These are phyloP conservation scores for Trametes cubensis DNA, from an alignment of 768 basidiomycete species.

Conservation along the genomic window DNA sequence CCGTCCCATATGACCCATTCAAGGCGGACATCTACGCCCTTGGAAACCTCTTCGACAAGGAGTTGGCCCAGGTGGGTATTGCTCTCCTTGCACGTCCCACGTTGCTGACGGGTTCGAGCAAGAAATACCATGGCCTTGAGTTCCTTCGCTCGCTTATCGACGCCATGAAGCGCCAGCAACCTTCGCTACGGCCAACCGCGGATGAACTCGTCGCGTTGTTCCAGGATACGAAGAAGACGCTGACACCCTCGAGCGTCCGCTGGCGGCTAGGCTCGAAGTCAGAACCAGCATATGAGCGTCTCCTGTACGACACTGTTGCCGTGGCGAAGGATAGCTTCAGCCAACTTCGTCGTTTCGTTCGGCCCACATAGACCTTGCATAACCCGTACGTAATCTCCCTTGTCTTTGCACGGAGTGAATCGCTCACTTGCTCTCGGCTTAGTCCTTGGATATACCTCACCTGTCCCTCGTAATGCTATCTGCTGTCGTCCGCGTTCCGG, in stretches of 20 bases:
- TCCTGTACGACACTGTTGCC: slow-evolving; percentile 24
- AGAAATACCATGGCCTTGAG: slow-evolving; percentile 18
- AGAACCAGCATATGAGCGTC: slow-evolving; percentile 15
- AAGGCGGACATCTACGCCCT: slow-evolving; percentile 33
- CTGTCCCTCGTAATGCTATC: too few species aligned
- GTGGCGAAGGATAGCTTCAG: slow-evolving; percentile 16
- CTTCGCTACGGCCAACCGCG: slow-evolving; percentile 10
- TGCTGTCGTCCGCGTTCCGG: too few species aligned
- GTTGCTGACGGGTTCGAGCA: background rate
- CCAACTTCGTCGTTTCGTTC: background rate
- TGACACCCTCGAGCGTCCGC: slow-evolving; percentile 4
- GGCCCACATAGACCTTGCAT: background rate
- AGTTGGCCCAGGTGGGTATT: slow-evolving; percentile 22
- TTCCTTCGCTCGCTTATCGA: slow-evolving; percentile 16
- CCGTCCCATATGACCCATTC: slow-evolving; percentile 30
- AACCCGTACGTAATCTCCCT: background rate
- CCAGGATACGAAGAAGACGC: background rate
- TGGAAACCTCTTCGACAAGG: slow-evolving; percentile 29
- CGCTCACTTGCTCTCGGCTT: too few species aligned
- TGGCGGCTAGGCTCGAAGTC: slow-evolving; percentile 18
- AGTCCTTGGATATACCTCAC: too few species aligned
- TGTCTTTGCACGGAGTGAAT: too few species aligned
- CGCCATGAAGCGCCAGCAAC: slow-evolving; percentile 17
- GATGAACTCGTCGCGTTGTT: slow-evolving; percentile 3
- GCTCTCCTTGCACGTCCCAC: background rate